Percentiles rank a stretch among this genome's conserved stretches.
phyloP scores from a whole-genome alignment of 805 yeast species.

The Kodamaea hsintzibuensis region DNA sequence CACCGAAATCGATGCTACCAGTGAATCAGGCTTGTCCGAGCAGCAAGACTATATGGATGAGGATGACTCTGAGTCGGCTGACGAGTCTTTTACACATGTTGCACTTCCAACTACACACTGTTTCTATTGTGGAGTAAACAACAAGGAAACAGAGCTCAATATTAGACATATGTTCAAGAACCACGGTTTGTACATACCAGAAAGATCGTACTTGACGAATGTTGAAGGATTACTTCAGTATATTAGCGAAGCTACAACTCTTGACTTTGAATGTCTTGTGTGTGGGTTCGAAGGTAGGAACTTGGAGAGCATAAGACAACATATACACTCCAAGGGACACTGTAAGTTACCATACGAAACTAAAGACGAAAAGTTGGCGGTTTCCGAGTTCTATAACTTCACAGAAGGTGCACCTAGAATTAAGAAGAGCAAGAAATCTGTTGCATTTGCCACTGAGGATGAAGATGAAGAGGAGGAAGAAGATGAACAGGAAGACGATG shows the following conservation, averaged over 20 bases:
- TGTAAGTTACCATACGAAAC: constrained; percentile 48
- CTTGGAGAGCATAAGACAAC: constrained; percentile 45
- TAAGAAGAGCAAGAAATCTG: constrained; percentile 22
- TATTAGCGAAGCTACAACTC: constrained; percentile 36
- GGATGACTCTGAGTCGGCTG: constrained; percentile 22
- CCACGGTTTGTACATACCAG: constrained; percentile 51
- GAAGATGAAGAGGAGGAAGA: constrained; percentile 13
- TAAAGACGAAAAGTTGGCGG: constrained; percentile 33
- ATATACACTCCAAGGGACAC: constrained; percentile 45
- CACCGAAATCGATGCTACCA: constrained; percentile 16
- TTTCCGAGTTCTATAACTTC: constrained; percentile 43
- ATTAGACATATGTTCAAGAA: constrained; percentile 43
- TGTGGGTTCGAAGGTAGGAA: constrained; percentile 47
- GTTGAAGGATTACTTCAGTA: constrained; percentile 40
- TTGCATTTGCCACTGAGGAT: constrained; percentile 26
- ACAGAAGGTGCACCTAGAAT: constrained; percentile 17
- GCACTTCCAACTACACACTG: constrained; percentile 54
- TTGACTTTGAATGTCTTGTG: constrained; percentile 44
- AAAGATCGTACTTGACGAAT: constrained; percentile 37
- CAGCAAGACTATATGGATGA: constrained; percentile 7
- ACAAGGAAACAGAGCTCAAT: constrained; percentile 56
- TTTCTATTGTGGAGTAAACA: constrained; percentile 56
- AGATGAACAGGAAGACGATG: constrained; percentile 16
- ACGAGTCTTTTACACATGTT: constrained; percentile 23
- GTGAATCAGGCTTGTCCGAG: constrained; percentile 7